Evolutionary conservation across 768 basidiomycete species (phyloP).

Genomic region (Grammothele lineata): DNA sequence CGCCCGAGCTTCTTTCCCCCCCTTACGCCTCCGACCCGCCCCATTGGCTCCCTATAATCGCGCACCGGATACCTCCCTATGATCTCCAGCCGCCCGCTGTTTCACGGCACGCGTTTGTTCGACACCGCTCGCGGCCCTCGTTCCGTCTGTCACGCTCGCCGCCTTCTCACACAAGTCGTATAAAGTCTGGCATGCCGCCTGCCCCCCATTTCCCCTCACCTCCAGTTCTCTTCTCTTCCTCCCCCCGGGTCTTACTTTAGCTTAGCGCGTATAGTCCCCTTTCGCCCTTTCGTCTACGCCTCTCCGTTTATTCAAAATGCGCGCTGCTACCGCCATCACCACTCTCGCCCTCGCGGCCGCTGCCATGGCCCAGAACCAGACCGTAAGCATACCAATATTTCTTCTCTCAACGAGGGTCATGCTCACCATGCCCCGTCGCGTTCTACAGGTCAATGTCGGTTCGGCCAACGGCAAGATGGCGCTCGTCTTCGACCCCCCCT

Average conservation of each 20-base stretch:
- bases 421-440: background rate
- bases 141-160: too few species aligned
- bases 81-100: too few species aligned
- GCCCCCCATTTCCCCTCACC: background rate
- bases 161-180: background rate
- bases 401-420: background rate
- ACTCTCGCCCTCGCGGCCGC: slow-evolving; percentile 15
- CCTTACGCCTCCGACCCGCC: background rate
- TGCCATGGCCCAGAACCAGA: slow-evolving; percentile 19
- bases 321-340: slow-evolving; percentile 9
- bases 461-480: slow-evolving; percentile 23
- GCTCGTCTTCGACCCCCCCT: slow-evolving; percentile 44
- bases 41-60: background rate
- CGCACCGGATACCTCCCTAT: too few species aligned
- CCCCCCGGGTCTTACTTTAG: background rate
- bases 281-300: background rate
- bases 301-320: slow-evolving; percentile 12
- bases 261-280: background rate
- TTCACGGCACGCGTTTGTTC: too few species aligned
- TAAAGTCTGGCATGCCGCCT: too few species aligned
- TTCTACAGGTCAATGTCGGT: slow-evolving; percentile 37
- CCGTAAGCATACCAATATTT: too few species aligned
- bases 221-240: background rate
- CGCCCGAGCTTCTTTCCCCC: too few species aligned
- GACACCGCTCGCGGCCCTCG: too few species aligned